Conservation (phyloP, 129 eudicot species). For the Logfia minima region DNA sequence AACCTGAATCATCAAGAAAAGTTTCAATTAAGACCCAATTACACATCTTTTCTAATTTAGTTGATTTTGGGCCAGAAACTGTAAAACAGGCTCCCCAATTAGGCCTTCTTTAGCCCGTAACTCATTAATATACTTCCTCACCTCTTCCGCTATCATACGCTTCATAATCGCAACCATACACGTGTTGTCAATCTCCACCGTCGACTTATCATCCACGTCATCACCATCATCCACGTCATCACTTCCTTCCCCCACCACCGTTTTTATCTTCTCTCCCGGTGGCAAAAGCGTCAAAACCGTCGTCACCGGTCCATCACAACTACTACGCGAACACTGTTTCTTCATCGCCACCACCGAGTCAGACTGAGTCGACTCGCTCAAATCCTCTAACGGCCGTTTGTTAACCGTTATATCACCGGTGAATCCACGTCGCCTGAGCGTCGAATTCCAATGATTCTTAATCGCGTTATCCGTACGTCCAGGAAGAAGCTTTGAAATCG, state of each 20-base stretch:
- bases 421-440: constrained; percentile 41
- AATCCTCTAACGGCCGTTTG: constrained; percentile 13
- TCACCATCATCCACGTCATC: constrained; percentile 30
- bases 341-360: constrained; percentile 32
- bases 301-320: constrained; percentile 41
- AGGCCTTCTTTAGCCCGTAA: constrained; percentile 37
- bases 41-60: background rate
- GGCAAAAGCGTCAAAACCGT: constrained; percentile 62
- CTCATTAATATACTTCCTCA: constrained; percentile 50
- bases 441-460: constrained; percentile 76
- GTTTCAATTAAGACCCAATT: background rate
- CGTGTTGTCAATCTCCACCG: constrained; percentile 43
- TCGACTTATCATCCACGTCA: constrained; percentile 31
- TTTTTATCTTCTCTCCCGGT: constrained; percentile 45
- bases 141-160: constrained; percentile 75
- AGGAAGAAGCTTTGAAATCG: constrained; percentile 56
- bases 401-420: background rate
- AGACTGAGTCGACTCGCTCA: constrained; percentile 43
- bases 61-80: background rate
- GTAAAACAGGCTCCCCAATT: background rate
- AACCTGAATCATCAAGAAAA: too few relatives aligned
- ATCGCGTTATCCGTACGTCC: constrained; percentile 77
- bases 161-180: constrained; percentile 57
- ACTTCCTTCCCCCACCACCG: constrained; percentile 32
- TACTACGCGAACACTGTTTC: constrained; percentile 40